These are phyloP conservation scores for Aspergillus leporis DNA, from an alignment of 495 filamentous ascomycete genomes.

Conservation along the genomic window DNA sequence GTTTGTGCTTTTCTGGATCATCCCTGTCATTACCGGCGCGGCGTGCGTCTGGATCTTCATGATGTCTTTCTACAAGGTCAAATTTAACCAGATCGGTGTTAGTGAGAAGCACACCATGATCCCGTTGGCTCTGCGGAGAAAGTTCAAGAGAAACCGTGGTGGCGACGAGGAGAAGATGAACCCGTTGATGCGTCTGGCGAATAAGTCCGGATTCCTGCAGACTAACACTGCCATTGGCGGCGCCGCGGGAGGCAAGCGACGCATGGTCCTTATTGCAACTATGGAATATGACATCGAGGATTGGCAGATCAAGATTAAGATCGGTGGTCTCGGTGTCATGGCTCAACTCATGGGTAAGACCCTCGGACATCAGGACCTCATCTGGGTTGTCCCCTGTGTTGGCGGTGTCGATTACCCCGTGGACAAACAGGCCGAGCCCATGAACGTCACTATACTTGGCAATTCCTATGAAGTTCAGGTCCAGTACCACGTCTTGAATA, in stretches of 20 bases:
- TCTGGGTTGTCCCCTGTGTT: conserved; percentile 73
- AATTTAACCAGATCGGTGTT: conserved; percentile 67
- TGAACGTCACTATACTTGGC: conserved; percentile 63
- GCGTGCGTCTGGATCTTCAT: conserved; percentile 59
- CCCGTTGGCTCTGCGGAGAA: conserved; percentile 33
- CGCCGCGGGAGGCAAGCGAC: conserved; percentile 41
- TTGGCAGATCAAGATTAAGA: conserved; percentile 71
- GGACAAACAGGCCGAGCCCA: conserved; percentile 59
- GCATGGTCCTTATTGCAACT: conserved; percentile 65
- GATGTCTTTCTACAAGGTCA: conserved; percentile 68
- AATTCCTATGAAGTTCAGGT: conserved; percentile 63
- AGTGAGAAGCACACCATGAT: conserved; percentile 42
- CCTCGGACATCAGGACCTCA: conserved; percentile 64
- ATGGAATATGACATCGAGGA: conserved; percentile 76
- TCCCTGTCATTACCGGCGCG: conserved; percentile 53
- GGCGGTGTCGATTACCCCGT: conserved; percentile 65
- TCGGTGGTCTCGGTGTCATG: conserved; percentile 69
- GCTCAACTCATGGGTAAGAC: conserved; percentile 70
- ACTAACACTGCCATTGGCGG: conserved; percentile 41
- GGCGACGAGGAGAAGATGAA: conserved; percentile 26
- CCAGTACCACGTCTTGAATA: conserved; percentile 63
- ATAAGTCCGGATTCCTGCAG: conserved; percentile 45
- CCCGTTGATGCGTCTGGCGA: conserved; percentile 31
- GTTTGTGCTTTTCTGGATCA: conserved; percentile 53
- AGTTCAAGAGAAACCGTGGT: conserved; percentile 20